Evolutionary conservation across 352 stramenopile genomes (phyloP).

Genomic region (Pythium rishiriense): DNA sequence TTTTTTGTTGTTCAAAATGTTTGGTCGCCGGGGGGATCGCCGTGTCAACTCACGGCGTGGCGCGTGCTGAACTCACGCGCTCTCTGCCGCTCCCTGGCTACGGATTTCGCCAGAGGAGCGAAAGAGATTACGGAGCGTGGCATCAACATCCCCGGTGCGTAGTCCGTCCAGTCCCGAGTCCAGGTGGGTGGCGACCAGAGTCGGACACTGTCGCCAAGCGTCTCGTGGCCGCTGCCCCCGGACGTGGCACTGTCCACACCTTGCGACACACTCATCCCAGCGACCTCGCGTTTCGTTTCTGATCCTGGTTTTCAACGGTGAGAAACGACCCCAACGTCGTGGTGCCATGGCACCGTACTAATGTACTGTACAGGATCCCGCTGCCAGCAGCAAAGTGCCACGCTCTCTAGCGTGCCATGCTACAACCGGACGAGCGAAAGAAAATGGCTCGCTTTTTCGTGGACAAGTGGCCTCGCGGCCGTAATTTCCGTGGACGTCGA

Average conservation of each 20-base stretch:
- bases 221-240: not conserved
- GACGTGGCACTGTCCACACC: not conserved
- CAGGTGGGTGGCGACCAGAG: not conserved
- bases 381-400: too few species aligned
- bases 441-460: too few species aligned
- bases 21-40: not conserved
- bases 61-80: not conserved
- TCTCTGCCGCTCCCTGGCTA: not conserved
- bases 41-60: not conserved
- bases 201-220: not conserved
- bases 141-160: too few species aligned
- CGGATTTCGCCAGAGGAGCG: not conserved
- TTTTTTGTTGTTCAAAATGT: not conserved
- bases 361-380: too few species aligned
- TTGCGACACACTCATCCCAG: conserved; percentile 6
- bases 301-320: not conserved
- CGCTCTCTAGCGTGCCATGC: too few species aligned
- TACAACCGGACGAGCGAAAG: too few species aligned
- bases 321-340: too few species aligned
- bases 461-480: too few species aligned
- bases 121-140: not conserved
- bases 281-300: not conserved
- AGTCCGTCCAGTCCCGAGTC: too few species aligned
- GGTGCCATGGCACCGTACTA: too few species aligned
- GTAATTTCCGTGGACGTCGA: not conserved